Evolutionary conservation across 176 grass and related monocot genomes (phyloP).

Genomic region (Carex cristatella): DNA sequence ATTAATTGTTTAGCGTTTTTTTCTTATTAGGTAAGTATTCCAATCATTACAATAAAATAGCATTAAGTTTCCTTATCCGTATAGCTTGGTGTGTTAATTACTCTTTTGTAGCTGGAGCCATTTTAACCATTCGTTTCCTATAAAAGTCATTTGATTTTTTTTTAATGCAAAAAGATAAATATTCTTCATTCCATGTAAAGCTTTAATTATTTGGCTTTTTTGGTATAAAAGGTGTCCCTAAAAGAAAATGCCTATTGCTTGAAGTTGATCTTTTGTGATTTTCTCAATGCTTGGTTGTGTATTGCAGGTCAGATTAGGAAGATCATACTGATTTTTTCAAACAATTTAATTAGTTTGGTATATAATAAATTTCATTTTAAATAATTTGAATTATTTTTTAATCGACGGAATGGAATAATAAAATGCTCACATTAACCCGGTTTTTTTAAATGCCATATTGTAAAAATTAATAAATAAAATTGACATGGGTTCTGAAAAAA

Average conservation of each 20-base stretch:
- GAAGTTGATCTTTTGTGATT: background rate
- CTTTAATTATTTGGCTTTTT: slow-evolving; percentile 2
- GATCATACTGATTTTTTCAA: too few species aligned
- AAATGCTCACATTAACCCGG: too few species aligned
- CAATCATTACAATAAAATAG: background rate
- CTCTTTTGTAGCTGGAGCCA: background rate
- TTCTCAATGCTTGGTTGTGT: background rate
- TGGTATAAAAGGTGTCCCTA: background rate
- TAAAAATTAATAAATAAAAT: too few species aligned
- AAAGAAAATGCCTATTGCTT: background rate
- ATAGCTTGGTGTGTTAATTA: too few species aligned
- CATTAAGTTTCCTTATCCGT: background rate
- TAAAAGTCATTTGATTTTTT: background rate
- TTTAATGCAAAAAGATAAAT: slow-evolving; percentile 5
- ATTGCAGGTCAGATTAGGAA: background rate
- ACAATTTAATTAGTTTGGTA: too few species aligned
- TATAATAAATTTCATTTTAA: too few species aligned
- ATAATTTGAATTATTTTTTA: too few species aligned
- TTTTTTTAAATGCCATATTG: too few species aligned
- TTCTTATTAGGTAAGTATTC: background rate
- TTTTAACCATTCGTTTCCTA: slow-evolving; percentile 8
- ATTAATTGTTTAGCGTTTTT: background rate
- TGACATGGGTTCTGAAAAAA: too few species aligned
- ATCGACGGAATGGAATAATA: too few species aligned
- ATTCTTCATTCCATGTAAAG: slow-evolving; percentile 20